phyloP scores from a whole-genome alignment of 495 filamentous ascomycete species.

The Xanthoparmelia taractica region DNA sequence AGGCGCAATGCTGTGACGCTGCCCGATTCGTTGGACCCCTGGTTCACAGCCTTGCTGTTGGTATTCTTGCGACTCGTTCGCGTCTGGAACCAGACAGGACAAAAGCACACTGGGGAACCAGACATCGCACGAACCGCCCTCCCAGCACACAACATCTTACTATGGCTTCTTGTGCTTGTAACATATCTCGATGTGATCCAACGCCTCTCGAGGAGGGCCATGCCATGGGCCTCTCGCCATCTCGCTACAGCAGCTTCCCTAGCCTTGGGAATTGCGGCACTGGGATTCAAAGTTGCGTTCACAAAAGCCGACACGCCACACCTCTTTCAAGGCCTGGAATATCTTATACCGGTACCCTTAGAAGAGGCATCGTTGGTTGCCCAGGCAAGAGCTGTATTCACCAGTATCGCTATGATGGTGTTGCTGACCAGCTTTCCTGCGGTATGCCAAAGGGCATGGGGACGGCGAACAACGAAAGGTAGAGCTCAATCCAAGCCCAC shows the following conservation, averaged over 20 bases:
- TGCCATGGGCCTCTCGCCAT: constrained; percentile 22
- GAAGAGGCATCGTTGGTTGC: constrained; percentile 41
- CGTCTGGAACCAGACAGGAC: constrained; percentile 93
- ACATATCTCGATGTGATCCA: constrained; percentile 54
- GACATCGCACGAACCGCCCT: constrained; percentile 72
- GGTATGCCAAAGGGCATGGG: background rate
- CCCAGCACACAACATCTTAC: constrained; percentile 46
- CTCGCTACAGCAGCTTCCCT: constrained; percentile 14
- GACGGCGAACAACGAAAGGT: constrained; percentile 4
- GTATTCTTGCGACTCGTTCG: constrained; percentile 54
- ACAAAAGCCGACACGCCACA: constrained; percentile 80
- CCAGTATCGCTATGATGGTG: constrained; percentile 42
- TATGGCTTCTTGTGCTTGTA: constrained; percentile 67
- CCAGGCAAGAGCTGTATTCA: constrained; percentile 46
- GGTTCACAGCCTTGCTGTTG: constrained; percentile 27
- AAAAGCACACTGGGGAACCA: constrained; percentile 81
- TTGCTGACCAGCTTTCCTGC: constrained; percentile 31
- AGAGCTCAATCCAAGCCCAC: background rate
- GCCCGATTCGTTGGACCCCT: background rate
- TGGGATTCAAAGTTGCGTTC: constrained; percentile 80
- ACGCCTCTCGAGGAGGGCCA: constrained; percentile 31
- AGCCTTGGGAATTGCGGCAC: constrained; percentile 41
- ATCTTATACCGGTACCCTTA: constrained; percentile 36
- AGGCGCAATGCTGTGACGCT: background rate
- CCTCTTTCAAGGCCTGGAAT: constrained; percentile 51